Evolutionary conservation across 805 yeast genomes (phyloP), one percentile per base, ranked within the genome.

Genomic region (Myxozyma nipponensis): DNA sequence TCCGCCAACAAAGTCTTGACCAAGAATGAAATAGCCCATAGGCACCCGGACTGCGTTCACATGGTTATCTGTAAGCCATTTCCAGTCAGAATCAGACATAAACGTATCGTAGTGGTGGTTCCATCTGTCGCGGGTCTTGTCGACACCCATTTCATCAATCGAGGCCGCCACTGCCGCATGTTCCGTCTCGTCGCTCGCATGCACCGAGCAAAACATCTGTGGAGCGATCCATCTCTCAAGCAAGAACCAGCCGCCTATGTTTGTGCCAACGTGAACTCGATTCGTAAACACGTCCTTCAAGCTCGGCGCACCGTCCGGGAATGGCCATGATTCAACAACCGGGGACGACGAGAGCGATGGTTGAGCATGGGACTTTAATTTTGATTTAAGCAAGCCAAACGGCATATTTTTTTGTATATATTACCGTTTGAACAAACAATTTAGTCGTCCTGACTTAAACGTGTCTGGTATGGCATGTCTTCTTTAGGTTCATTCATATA

Each of bases 21-120:
- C 87, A n/a, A 89, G 78, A 50, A 78, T 82, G 96, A 96, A 91
- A 67, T 86, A 91, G 0, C 98, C 98, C 57, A 91, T 69, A 5
- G 98, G 98, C 1, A 91, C 75, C 61, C 98, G 76, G 3, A 91
- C 75, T 1, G 89, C 78, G 22, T 86, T 87, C n/a, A 86, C 86
- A 5, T 87, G 86, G 46, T 74, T 75, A 19, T 73, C 69, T 40
- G 71, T 66, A 25, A 91, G 67, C 86, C 88, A 88, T 19, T 76
- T 62, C 95, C 96, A 90, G 64, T 91, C 97, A 5, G 76, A 75
- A 48, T 81, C 86, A 30, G 66, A 64, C 51, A 84, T 72, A 63
- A 79, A 90, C 6, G 63, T 62, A 5, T 64, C 67, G 86, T 93
- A 91, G 65, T 86, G 95, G 1, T 68, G 52, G 55, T 83, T 86